Base-by-base conservation (phyloP, 1,284 basidiomycete genomes). In the Irpex sp. region DNA sequence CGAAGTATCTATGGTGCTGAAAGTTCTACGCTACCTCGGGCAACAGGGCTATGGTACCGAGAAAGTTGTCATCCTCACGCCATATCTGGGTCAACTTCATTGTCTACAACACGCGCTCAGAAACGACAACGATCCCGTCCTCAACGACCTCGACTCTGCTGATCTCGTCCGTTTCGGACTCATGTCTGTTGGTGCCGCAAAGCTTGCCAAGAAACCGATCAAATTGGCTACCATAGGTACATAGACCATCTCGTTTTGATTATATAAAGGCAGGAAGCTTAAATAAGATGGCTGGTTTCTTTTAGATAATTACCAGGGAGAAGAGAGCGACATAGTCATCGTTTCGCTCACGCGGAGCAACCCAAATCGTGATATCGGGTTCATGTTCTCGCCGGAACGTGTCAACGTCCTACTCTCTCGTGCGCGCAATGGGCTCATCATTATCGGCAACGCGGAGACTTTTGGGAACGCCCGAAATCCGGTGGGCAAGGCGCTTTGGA, bases 331-430 rank as follows among this genome's bases (percentile, higher is more conserved):
- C 26, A 84, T 89, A 54, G 84, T 89, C 33, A 78, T 89, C 33
- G 76, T 78, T n/a, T 84, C 81, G 6, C 71, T 89, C 9, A 86
- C 84, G 0, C 74, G 88, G 50, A 87, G 85, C 68, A 89, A 89
- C 65, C 13, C 76, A 0, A 64, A 73, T 0, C 73, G 79, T 60
- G 82, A 81, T 63, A 89, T 89, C 35, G 88, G 87, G 0, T 89
- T 89, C 73, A 88, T 89, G 86, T 76, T 69, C 51, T 79, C 88
- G 1, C 83, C 84, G 0, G 85, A 89, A 69, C 82, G 88, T 31
- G 71, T 89, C n/a, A 89, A 86, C 57, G 87, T 89, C 6, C 76
- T 89, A 1, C 77, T 89, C 13, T 89, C 87, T 0, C 81, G 87
- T 15, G 85, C 87, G 9, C 80, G 87, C 3, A 75, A 88, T 66